Evolutionary conservation across 805 yeast genomes (phyloP), one percentile per base, ranked within the genome.

Genomic region (Saccharomyces eubayanus): DNA sequence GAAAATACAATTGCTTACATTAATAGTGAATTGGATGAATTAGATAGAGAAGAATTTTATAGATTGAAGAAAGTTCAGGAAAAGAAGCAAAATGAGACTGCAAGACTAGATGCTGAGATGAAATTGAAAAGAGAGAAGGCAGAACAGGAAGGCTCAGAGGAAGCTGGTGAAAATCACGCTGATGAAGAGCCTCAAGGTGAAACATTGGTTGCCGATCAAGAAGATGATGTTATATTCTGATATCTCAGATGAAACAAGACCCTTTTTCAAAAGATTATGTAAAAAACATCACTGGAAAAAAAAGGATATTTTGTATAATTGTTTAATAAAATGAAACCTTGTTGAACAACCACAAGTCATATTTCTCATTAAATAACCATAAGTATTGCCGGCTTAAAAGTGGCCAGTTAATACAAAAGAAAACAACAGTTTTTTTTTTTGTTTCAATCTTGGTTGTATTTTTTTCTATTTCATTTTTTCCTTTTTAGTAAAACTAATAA

Each of bases 11-110:
- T 92, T 65, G 75, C 79, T 52, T 83, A 92, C 74, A 92, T 92
- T 77, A 91, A 90, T 72, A 87, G 96, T 31, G 99, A 92, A 72
- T 80, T 92, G 68, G 99, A 94, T 73, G 99, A 92, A 74, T 80
- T 94, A 70, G 98, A 94, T 70, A 87, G 99, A 80, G 99, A 92
- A 74, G 99, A 92, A 74, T 92, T 92, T 69, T 94, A 91, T 75
- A 80, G 99, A 65, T 81, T 92, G 75, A 94, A 94, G 77, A 92
- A 92, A 73, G 97, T 92, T 51, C 96, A 90, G 72, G 96, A 88
- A 67, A 89, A 89, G 84, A 90, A 90, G 72, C 96, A 89, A 72
- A 79, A 82, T 54, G 92, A 87, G 52, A 79, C 78, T 21, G 90
- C 88, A 3, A 79, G 77, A 24, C 77, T 77, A 28, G 94, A 85